A percentile compares a stretch with the other conserved stretches of the same genome.
Conservation (phyloP, 805 yeast genomes). For the Kuraishia molischiana region DNA sequence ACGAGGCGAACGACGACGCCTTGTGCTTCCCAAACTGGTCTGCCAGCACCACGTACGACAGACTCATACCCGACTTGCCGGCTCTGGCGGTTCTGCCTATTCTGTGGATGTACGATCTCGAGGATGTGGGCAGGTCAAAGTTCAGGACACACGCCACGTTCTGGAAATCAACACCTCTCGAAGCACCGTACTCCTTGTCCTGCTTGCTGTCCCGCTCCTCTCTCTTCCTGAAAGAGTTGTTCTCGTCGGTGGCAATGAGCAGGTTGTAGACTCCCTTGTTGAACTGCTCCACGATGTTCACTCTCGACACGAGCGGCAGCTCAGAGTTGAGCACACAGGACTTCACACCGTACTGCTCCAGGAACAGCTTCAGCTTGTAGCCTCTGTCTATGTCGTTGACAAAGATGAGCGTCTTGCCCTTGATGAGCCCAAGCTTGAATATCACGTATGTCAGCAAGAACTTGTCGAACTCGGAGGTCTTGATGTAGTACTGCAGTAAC, state of each 20-base stretch:
- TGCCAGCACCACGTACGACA: slow-evolving; percentile 80
- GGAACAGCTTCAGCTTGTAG: slow-evolving; percentile 78
- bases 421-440: slow-evolving; percentile 76
- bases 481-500: slow-evolving; percentile 78
- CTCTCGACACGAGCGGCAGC: slow-evolving; percentile 83
- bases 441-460: slow-evolving; percentile 86
- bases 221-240: slow-evolving; percentile 36
- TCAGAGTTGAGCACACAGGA: slow-evolving; percentile 87
- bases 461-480: slow-evolving; percentile 83
- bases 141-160: slow-evolving; percentile 95
- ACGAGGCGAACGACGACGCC: slow-evolving; percentile 57
- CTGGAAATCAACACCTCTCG: slow-evolving; percentile 93
- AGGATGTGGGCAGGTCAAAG: slow-evolving; percentile 86
- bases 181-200: slow-evolving; percentile 83
- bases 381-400: slow-evolving; percentile 95
- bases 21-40: slow-evolving; percentile 87
- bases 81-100: slow-evolving; percentile 98
- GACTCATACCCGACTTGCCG: slow-evolving; percentile 88
- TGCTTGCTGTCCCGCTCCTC: slow-evolving; percentile 20
- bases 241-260: slow-evolving; percentile 92
- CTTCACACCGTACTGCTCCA: slow-evolving; percentile 91
- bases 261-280: slow-evolving; percentile 81
- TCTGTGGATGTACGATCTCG: slow-evolving; percentile 86
- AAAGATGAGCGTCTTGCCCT: slow-evolving; percentile 85
- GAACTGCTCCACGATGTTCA: slow-evolving; percentile 92